Conservation (phyloP, 2,329 filamentous ascomycete genomes). For the Ilyonectria sp. region DNA sequence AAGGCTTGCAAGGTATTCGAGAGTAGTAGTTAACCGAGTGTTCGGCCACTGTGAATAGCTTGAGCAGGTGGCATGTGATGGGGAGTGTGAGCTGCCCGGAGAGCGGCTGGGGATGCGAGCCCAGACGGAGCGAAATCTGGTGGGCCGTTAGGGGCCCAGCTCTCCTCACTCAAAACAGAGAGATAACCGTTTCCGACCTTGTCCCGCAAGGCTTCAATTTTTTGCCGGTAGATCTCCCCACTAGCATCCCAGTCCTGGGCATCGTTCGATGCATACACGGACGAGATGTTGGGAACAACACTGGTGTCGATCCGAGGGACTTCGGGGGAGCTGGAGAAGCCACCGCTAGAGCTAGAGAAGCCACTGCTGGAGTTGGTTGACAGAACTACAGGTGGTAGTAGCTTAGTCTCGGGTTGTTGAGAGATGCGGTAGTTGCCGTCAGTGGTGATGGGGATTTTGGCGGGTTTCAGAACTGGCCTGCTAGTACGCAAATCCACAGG, state of each 20-base stretch:
- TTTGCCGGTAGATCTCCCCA: slow-evolving; percentile 87
- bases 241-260: slow-evolving; percentile 74
- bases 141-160: slow-evolving; percentile 60
- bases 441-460: slow-evolving; percentile 41
- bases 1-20: slow-evolving; percentile 32
- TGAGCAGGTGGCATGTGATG: slow-evolving; percentile 56
- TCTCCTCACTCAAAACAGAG: slow-evolving; percentile 86
- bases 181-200: slow-evolving; percentile 92
- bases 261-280: slow-evolving; percentile 36
- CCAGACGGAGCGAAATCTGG: slow-evolving; percentile 42
- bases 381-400: slow-evolving; percentile 50
- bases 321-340: slow-evolving; percentile 42
- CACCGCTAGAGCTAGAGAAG: slow-evolving; percentile 49
- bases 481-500: slow-evolving; percentile 48
- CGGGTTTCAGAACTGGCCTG: slow-evolving; percentile 35
- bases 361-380: slow-evolving; percentile 53
- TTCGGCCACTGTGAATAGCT: slow-evolving; percentile 68
- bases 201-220: slow-evolving; percentile 87
- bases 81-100: slow-evolving; percentile 51
- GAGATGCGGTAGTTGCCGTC: slow-evolving; percentile 63
- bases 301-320: slow-evolving; percentile 47
- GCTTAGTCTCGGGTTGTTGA: slow-evolving; percentile 56
- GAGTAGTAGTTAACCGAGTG: slow-evolving; percentile 58
- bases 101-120: slow-evolving; percentile 47
- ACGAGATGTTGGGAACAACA: slow-evolving; percentile 38